Conservation (phyloP, 75 land plant species). For the Picea glauca region DNA sequence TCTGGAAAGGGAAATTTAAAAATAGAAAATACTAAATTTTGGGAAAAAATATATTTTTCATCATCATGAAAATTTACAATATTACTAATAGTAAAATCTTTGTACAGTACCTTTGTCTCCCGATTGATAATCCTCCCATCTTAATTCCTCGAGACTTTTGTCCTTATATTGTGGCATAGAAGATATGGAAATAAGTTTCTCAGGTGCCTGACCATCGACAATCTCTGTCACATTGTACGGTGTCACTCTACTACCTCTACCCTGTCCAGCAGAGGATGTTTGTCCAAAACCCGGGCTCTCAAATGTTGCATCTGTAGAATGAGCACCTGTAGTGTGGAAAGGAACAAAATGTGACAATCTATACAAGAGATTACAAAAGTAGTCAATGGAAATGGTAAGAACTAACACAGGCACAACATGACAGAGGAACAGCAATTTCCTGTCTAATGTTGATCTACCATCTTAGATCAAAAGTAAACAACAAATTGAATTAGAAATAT, state of each 20-base stretch:
- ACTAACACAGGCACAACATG: too few relatives aligned
- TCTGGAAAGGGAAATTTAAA: too few relatives aligned
- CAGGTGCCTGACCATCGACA: slow-evolving; percentile 48
- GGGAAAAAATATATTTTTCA: too few relatives aligned
- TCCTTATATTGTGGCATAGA: slow-evolving; percentile 96
- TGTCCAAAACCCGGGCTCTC: slow-evolving; percentile 66
- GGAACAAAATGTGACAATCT: too few relatives aligned
- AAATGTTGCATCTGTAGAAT: slow-evolving; percentile 59
- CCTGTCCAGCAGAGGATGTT: slow-evolving; percentile 59
- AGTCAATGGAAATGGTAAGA: slow-evolving; percentile 1
- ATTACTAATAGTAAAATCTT: too few relatives aligned
- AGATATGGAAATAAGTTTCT: slow-evolving; percentile 87
- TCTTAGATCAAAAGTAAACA: too few relatives aligned
- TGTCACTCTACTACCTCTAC: slow-evolving; percentile 76
- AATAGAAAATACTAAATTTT: too few relatives aligned
- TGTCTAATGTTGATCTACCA: too few relatives aligned
- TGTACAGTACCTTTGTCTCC: slow-evolving; percentile 80
- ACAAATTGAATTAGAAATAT: too few relatives aligned
- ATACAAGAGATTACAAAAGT: slow-evolving; percentile 6
- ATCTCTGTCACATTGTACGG: slow-evolving; percentile 66
- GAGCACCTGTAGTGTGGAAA: slow-evolving; percentile 32
- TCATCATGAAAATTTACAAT: too few relatives aligned
- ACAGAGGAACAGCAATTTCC: too few relatives aligned
- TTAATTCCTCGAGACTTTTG: slow-evolving; percentile 85
- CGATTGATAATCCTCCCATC: slow-evolving; percentile 96